Evolutionary conservation across 2,329 filamentous ascomycete genomes (phyloP).

Genomic region (Ustulina deusta): DNA sequence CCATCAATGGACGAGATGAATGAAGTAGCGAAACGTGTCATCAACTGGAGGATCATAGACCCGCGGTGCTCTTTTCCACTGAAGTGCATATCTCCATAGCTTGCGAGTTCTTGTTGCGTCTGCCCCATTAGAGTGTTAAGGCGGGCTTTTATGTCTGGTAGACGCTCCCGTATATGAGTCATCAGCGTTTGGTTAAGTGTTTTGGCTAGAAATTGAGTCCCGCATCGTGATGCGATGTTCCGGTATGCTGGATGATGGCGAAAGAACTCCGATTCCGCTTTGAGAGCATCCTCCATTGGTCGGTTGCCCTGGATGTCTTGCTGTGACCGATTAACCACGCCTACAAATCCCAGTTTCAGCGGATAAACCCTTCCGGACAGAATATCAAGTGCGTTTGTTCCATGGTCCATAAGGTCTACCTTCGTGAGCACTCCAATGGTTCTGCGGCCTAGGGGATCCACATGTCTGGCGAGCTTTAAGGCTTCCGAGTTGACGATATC

Average conservation of each 20-base stretch:
- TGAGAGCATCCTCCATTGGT: conserved; percentile 90
- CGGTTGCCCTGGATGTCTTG: conserved; percentile 98
- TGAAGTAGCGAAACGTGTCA: conserved; percentile 97
- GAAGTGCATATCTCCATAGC: conserved; percentile 98
- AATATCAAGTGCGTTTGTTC: conserved; percentile 97
- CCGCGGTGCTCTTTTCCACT: conserved; percentile 96
- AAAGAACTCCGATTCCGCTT: conserved; percentile 94
- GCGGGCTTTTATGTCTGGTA: conserved; percentile 97
- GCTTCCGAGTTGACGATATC: conserved; percentile 99
- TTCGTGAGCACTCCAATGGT: conserved; percentile 98
- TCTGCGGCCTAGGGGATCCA: conserved; percentile 91
- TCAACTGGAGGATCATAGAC: conserved; percentile 93
- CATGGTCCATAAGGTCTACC: conserved; percentile 98
- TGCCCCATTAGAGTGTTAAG: conserved; percentile 99
- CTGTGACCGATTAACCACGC: conserved; percentile 96
- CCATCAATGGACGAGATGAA: conserved; percentile 99
- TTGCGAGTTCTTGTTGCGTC: conserved; percentile 96
- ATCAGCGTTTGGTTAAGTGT: conserved; percentile 95
- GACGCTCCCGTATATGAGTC: conserved; percentile 92
- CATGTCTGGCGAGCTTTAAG: conserved; percentile 94
- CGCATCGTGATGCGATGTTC: conserved; percentile 93
- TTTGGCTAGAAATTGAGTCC: conserved; percentile 93
- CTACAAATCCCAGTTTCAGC: conserved; percentile 96
- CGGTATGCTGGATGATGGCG: conserved; percentile 96
- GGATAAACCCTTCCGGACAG: conserved; percentile 97